phyloP scores from a whole-genome alignment of 1,284 basidiomycete species.

The Cutaneotrichosporon cyanovorans region DNA sequence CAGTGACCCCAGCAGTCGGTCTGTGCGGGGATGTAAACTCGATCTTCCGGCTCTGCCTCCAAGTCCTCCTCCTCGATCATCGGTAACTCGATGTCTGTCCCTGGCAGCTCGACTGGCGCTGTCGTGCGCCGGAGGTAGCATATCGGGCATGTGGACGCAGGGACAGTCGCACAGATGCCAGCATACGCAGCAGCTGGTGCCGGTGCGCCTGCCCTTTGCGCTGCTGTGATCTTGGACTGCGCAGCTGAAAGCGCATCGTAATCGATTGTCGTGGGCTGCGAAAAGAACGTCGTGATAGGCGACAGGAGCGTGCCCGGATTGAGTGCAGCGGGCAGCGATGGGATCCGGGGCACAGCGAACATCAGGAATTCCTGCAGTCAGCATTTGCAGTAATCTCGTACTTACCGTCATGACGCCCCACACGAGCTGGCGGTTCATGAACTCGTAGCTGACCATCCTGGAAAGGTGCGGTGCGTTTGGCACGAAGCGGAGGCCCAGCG shows the following conservation, averaged over 20 bases:
- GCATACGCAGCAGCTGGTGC: constrained; percentile 19
- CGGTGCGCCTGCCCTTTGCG: constrained; percentile 4
- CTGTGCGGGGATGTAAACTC: constrained; percentile 39
- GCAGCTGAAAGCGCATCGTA: constrained; percentile 19
- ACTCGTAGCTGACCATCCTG: constrained; percentile 92
- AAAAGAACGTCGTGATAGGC: constrained; percentile 22
- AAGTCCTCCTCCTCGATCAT: constrained; percentile 12
- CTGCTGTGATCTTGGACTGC: constrained; percentile 10
- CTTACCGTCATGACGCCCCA: constrained; percentile 96
- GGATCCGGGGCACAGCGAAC: constrained; percentile 81
- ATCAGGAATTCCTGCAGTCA: constrained; percentile 78
- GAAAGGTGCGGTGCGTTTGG: constrained; percentile 65
- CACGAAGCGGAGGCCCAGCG: constrained; percentile 70
- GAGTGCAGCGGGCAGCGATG: constrained; percentile 50
- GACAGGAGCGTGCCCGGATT: constrained; percentile 50
- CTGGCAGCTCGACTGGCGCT: constrained; percentile 23
- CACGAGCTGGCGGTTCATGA: constrained; percentile 98
- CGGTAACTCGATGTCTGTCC: constrained; percentile 16
- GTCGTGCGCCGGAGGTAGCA: constrained; percentile 39
- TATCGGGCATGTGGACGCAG: constrained; percentile 44
- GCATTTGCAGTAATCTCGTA: constrained; percentile 3
- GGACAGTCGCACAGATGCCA: constrained; percentile 40
- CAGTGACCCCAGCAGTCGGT: constrained; percentile 56
- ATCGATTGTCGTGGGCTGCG: constrained; percentile 23
- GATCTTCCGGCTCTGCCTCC: constrained; percentile 33